Evolutionary conservation across 2,329 filamentous ascomycete genomes (phyloP).

Genomic region (Knufia petricola): DNA sequence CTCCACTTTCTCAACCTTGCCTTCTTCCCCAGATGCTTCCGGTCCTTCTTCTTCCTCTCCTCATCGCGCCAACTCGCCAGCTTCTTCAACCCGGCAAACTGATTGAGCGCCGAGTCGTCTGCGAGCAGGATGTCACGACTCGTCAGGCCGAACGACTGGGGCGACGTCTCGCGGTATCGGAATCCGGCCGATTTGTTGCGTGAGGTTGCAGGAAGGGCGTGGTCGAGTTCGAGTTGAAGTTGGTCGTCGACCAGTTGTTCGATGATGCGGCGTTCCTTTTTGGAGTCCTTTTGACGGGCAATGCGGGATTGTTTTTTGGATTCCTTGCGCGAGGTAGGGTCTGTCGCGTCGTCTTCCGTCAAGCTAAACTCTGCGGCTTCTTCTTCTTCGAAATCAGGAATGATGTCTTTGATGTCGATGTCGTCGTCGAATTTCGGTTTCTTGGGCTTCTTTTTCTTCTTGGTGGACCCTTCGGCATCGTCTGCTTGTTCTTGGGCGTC

Average conservation of each 20-base stretch:
- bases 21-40: slow-evolving; percentile 87
- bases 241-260: slow-evolving; percentile 77
- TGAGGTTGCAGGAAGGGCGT: slow-evolving; percentile 49
- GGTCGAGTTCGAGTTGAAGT: slow-evolving; percentile 66
- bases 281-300: slow-evolving; percentile 60
- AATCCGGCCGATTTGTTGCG: slow-evolving; percentile 52
- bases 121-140: slow-evolving; percentile 85
- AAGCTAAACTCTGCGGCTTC: slow-evolving; percentile 42
- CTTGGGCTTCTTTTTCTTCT: slow-evolving; percentile 36
- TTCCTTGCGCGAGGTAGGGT: slow-evolving; percentile 40
- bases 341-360: slow-evolving; percentile 38
- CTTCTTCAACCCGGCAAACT: slow-evolving; percentile 90
- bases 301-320: slow-evolving; percentile 42
- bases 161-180: slow-evolving; percentile 90
- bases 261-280: slow-evolving; percentile 70
- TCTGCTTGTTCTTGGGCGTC: slow-evolving; percentile 88
- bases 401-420: slow-evolving; percentile 88
- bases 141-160: slow-evolving; percentile 80
- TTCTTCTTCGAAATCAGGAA: slow-evolving; percentile 59
- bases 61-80: slow-evolving; percentile 78
- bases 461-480: slow-evolving; percentile 78
- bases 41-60: slow-evolving; percentile 81
- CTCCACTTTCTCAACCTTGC: slow-evolving; percentile 81
- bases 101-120: slow-evolving; percentile 74
- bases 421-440: slow-evolving; percentile 95